Evolutionary conservation across 179 eudicot genomes (phyloP), one percentile per base, ranked within the genome.

Genomic region (Beta corolliflora): DNA sequence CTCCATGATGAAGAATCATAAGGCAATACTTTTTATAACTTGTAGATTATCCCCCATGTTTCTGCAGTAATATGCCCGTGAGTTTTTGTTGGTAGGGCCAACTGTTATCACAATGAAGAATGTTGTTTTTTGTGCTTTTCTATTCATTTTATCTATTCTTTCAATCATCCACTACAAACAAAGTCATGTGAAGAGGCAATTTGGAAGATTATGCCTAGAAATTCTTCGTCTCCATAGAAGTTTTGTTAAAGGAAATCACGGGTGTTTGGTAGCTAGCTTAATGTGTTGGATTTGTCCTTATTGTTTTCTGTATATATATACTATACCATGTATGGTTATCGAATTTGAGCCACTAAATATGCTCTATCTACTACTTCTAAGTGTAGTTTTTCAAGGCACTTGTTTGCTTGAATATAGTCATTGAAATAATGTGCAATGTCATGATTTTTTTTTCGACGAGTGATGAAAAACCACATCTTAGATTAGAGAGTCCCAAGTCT

Each of bases 21-120:
- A 79, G 56, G 68, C 81, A 36, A 59, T 66, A 36, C 65, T 46
- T 64, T 83, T 82, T 71, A 82, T 31, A 77, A 66, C 77, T 74
- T 54, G 76, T 61, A 82, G 81, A 53, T 76, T 56, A 66, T 77
- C 72, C 41, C 8, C 69, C 21, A 41, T 64, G 77, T 53, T 53
- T 66, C 52, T 75, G 75, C 76, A 75, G 78, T 84, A 64, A 82
- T 77, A 80, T 84, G 81, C 86, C 91, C 93, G 89, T 89, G 93
- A 87, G 60, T 64, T 79, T 81, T 88, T 83, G 89, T 71, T 85
- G 91, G 88, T 90, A 78, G 88, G 89, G 73, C 87, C 90, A 82
- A 81, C 78, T 82, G 79, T 82, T 44, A 65, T 77, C 60, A 79
- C 46, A 73, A 73, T 63, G 60, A 19, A 15, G 55, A 45, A 12